Conservation (phyloP, 305 asterid species). For the Rubia balearica region DNA sequence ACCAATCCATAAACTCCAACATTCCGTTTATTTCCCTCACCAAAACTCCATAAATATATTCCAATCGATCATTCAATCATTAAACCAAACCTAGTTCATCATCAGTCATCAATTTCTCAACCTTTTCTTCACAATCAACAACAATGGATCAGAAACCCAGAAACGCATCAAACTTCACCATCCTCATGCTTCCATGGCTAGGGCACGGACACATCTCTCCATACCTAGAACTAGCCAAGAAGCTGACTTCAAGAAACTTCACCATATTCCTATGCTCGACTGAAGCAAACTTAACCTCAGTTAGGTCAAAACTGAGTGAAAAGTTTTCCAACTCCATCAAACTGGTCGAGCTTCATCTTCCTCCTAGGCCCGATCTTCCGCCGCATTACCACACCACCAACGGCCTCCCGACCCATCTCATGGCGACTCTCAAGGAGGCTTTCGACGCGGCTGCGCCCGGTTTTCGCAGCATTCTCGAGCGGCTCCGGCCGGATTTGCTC, state of each 20-base stretch:
- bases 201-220: constrained; percentile 15
- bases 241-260: constrained; percentile 3
- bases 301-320: not conserved
- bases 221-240: constrained; percentile 18
- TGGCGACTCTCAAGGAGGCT: not conserved
- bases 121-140: not conserved
- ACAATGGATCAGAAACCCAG: constrained; percentile 2
- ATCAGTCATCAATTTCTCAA: too few species aligned
- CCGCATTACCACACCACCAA: constrained; percentile 13
- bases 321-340: constrained; percentile 4
- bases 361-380: not conserved
- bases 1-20: not conserved
- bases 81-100: not conserved
- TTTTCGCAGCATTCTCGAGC: not conserved
- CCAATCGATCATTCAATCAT: not conserved
- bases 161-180: not conserved
- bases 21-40: not conserved
- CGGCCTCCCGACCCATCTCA: constrained; percentile 13
- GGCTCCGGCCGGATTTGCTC: constrained; percentile 8
- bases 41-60: not conserved
- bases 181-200: constrained; percentile 15
- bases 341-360: constrained; percentile 15
- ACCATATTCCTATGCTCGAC: not conserved
- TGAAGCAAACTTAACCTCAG: not conserved
- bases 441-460: constrained; percentile 1